Percentiles rank a stretch among this genome's conserved stretches.
Evolutionary conservation across 805 yeast genomes (phyloP).

Genomic region (Zygosaccharomyces siamensis): DNA sequence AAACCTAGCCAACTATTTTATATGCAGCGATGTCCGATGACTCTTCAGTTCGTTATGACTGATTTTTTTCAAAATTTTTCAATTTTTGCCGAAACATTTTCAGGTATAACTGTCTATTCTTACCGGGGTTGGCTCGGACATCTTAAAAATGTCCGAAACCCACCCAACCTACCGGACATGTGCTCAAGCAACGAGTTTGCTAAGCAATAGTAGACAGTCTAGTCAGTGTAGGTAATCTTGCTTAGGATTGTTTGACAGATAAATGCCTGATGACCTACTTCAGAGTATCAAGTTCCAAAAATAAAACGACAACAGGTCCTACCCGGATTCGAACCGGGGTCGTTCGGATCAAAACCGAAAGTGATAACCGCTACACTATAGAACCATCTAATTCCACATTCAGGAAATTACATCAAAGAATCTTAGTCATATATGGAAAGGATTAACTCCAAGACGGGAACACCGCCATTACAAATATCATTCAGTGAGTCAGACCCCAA

Average conservation of each 20-base stretch:
- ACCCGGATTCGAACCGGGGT: constrained; percentile 87
- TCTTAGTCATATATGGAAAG: neutral
- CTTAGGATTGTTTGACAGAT: no score
- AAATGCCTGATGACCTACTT: no score
- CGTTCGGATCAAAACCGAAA: constrained; percentile 75
- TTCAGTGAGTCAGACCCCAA: constrained; percentile 46
- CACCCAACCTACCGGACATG: no score
- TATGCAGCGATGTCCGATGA: neutral
- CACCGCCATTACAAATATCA: no score
- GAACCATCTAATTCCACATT: constrained; percentile 3
- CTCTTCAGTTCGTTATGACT: neutral
- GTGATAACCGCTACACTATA: constrained; percentile 81
- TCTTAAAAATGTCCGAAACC: no score
- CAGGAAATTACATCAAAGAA: no score
- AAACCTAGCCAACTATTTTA: neutral
- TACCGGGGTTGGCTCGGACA: constrained; percentile 1
- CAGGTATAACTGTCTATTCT: neutral
- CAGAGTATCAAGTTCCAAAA: no score
- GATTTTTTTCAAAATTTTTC: constrained; percentile 2
- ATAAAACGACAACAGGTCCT: constrained; percentile 47
- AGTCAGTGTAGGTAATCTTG: no score
- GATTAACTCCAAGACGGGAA: neutral
- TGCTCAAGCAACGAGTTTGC: no score
- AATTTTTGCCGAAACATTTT: neutral
- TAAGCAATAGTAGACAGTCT: no score